Conservation (phyloP, 352 stramenopile species). For the Ophiocytium majus region DNA sequence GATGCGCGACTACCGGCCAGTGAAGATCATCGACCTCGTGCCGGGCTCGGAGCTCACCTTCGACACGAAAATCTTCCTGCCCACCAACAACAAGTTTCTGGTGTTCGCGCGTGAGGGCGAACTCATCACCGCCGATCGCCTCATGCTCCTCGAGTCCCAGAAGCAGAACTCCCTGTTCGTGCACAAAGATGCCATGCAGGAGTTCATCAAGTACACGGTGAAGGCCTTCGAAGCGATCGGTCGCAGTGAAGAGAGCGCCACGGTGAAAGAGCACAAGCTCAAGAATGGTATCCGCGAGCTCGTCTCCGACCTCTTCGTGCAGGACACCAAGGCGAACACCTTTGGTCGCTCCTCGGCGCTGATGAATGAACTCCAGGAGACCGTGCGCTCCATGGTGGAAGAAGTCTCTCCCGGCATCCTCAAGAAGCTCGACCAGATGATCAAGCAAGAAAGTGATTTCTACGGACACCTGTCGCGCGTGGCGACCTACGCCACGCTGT, state of each 20-base stretch:
- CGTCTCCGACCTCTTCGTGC: background rate
- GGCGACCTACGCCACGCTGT: background rate
- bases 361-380: background rate
- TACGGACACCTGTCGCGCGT: background rate
- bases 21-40: background rate
- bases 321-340: background rate
- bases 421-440: background rate
- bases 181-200: background rate
- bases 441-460: background rate
- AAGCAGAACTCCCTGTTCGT: background rate
- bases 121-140: background rate
- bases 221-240: too few relatives aligned
- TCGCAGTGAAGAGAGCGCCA: background rate
- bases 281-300: background rate
- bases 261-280: background rate
- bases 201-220: slow-evolving; percentile 5
- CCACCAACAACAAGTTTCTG: background rate
- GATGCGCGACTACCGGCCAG: too few relatives aligned
- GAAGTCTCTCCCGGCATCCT: too few relatives aligned
- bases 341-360: too few relatives aligned
- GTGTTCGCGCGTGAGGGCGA: background rate
- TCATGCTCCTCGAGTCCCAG: background rate
- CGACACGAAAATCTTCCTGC: background rate
- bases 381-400: background rate
- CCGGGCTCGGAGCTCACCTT: background rate